These are phyloP conservation scores for Themeda triandra DNA, from an alignment of 176 grass and related monocot genomes.

Conservation along the genomic window DNA sequence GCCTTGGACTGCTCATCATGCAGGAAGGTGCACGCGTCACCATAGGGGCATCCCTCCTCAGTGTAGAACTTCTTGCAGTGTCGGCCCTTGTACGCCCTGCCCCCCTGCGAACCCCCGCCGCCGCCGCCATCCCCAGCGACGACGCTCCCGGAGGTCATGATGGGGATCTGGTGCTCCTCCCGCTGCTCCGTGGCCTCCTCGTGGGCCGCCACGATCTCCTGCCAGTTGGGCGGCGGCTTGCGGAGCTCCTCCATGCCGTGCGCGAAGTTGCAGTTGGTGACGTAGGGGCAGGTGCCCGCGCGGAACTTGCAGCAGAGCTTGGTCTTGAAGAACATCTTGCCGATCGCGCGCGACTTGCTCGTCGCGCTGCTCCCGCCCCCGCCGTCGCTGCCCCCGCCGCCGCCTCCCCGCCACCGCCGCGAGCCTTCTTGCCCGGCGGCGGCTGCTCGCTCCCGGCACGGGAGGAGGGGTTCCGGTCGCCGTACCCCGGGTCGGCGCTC, in stretches of 20 bases:
- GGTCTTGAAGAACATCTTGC: conserved; percentile 99
- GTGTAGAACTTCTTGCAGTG: conserved; percentile 99
- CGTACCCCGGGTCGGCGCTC: conserved; percentile 47
- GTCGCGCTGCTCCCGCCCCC: conserved; percentile 6
- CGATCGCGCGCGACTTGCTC: conserved; percentile 77
- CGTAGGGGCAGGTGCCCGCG: conserved; percentile 84
- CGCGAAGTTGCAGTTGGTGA: conserved; percentile 96
- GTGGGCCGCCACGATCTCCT: conserved; percentile 87
- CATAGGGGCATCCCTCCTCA: conserved; percentile 92
- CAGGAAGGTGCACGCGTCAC: conserved; percentile 84
- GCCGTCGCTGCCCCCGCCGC: neutral
- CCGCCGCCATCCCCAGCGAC: conserved; percentile 31
- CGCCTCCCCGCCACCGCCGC: conserved; percentile 21
- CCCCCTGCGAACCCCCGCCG: conserved; percentile 17
- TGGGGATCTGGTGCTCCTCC: conserved; percentile 87
- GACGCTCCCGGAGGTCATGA: conserved; percentile 51
- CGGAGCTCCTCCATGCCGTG: conserved; percentile 98
- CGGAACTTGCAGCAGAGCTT: conserved; percentile 98
- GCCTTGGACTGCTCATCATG: conserved; percentile 95
- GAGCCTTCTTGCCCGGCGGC: conserved; percentile 65
- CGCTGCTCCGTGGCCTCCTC: conserved; percentile 55
- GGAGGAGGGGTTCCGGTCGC: conserved; percentile 47
- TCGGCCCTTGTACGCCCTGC: conserved; percentile 78
- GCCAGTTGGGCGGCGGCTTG: conserved; percentile 98
- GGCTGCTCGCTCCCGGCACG: conserved; percentile 85